Conservation (phyloP, 495 filamentous ascomycete genomes). For the Podospora didyma region DNA sequence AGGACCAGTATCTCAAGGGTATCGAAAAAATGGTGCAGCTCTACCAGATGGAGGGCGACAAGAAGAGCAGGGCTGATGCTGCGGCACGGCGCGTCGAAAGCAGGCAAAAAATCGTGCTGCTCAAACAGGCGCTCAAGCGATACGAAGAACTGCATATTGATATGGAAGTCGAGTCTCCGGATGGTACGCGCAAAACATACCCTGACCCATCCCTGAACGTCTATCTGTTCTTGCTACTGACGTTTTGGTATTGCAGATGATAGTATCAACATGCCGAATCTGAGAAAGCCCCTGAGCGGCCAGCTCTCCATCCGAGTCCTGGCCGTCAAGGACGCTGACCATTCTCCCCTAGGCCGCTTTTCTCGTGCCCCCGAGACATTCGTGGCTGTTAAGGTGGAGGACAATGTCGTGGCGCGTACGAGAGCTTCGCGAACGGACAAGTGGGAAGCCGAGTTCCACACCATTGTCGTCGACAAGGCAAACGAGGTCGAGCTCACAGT, state of each 20-base stretch:
- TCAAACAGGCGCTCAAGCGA: constrained; percentile 92
- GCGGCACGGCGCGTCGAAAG: constrained; percentile 86
- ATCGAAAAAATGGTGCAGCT: constrained; percentile 99
- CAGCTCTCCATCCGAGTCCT: constrained; percentile 81
- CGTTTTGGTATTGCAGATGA: constrained; percentile 60
- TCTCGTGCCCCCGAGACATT: constrained; percentile 90
- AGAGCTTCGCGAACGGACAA: constrained; percentile 79
- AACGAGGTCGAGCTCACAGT: constrained; percentile 98
- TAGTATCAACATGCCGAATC: constrained; percentile 89
- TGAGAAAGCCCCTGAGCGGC: constrained; percentile 89
- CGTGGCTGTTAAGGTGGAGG: constrained; percentile 93
- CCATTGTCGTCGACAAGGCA: constrained; percentile 91
- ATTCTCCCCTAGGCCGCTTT: constrained; percentile 82
- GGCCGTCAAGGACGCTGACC: constrained; percentile 90
- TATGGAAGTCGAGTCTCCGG: constrained; percentile 78
- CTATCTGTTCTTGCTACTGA: constrained; percentile 16
- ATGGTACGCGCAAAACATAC: constrained; percentile 57
- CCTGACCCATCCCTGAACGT: neutral
- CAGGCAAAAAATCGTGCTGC: constrained; percentile 93
- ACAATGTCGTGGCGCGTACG: constrained; percentile 84
- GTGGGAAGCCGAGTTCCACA: constrained; percentile 89
- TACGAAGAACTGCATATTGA: constrained; percentile 98
- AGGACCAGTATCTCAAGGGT: constrained; percentile 98
- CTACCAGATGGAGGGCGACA: constrained; percentile 97
- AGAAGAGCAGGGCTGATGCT: constrained; percentile 90